These are phyloP conservation scores for Mycena vulgaris DNA, from an alignment of 768 basidiomycete genomes.

Conservation along the genomic window DNA sequence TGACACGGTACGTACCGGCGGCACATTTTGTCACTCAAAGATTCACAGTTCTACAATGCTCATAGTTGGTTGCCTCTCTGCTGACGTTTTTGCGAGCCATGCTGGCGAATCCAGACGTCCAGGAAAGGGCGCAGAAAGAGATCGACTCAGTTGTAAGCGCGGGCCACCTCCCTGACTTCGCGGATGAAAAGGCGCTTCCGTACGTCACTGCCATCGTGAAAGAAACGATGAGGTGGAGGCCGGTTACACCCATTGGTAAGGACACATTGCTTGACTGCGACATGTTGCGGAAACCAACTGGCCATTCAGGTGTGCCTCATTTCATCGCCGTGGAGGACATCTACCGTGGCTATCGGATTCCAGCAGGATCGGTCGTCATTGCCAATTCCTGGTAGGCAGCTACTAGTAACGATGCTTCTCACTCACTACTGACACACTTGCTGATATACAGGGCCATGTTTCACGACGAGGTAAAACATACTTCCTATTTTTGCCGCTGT, in stretches of 20 bases:
- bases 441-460: neutral
- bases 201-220: conserved; percentile 25
- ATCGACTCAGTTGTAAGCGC: conserved; percentile 45
- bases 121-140: conserved; percentile 48
- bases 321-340: conserved; percentile 28
- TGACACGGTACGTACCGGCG: neutral
- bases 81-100: conserved; percentile 48
- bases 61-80: neutral
- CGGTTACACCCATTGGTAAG: neutral
- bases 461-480: neutral
- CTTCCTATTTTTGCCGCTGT: neutral
- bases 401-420: neutral
- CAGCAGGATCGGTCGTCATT: conserved; percentile 24
- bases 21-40: neutral
- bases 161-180: conserved; percentile 2
- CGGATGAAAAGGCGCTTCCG: conserved; percentile 3
- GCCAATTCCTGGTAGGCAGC: conserved; percentile 18
- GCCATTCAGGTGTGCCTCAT: conserved; percentile 29
- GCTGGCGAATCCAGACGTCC: conserved; percentile 45
- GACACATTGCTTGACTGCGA: neutral
- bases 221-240: conserved; percentile 18
- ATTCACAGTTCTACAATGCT: neutral
- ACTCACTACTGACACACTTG: neutral
- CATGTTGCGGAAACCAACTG: neutral
- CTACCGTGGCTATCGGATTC: conserved; percentile 37